These are phyloP conservation scores for Neofusicoccum umdonicola DNA, from an alignment of 2,329 filamentous ascomycete genomes.

Conservation along the genomic window DNA sequence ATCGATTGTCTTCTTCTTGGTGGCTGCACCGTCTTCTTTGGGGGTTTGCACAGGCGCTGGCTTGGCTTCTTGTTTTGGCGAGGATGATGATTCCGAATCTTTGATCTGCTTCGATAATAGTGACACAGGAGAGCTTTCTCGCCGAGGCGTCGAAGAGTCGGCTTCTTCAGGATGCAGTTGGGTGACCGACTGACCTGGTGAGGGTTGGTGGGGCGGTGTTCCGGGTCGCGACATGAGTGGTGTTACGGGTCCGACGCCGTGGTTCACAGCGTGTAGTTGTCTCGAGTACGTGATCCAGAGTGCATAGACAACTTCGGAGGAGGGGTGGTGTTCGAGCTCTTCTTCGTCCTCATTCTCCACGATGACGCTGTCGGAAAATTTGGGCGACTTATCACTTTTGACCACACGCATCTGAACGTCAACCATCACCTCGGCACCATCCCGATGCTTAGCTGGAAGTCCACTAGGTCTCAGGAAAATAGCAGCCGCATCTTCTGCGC, in stretches of 20 bases:
- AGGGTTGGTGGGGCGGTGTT: constrained; percentile 76
- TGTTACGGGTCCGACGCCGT: constrained; percentile 61
- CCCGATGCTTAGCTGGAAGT: constrained; percentile 79
- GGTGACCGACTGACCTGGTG: constrained; percentile 65
- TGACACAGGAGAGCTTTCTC: constrained; percentile 39
- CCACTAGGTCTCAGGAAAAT: constrained; percentile 83
- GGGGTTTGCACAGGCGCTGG: not conserved
- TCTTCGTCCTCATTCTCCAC: constrained; percentile 52
- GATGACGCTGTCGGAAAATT: constrained; percentile 60
- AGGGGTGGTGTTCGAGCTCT: constrained; percentile 54
- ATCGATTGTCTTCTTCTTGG: constrained; percentile 74
- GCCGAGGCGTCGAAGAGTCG: constrained; percentile 31
- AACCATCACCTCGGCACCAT: constrained; percentile 87
- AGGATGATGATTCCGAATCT: constrained; percentile 36
- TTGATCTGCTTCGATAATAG: constrained; percentile 52
- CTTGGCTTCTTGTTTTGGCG: not conserved
- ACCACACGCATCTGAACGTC: constrained; percentile 97
- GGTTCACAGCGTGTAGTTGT: constrained; percentile 76
- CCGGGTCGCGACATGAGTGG: constrained; percentile 61
- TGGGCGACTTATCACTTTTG: constrained; percentile 65
- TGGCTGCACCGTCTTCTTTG: constrained; percentile 6
- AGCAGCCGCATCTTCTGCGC: constrained; percentile 70
- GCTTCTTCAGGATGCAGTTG: constrained; percentile 37
- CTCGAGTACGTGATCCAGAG: constrained; percentile 97
- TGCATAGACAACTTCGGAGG: constrained; percentile 78